Percentiles rank a stretch among this genome's conserved stretches.
Conservation (phyloP, 139 green algal species). For the Micractinium conductrix region DNA sequence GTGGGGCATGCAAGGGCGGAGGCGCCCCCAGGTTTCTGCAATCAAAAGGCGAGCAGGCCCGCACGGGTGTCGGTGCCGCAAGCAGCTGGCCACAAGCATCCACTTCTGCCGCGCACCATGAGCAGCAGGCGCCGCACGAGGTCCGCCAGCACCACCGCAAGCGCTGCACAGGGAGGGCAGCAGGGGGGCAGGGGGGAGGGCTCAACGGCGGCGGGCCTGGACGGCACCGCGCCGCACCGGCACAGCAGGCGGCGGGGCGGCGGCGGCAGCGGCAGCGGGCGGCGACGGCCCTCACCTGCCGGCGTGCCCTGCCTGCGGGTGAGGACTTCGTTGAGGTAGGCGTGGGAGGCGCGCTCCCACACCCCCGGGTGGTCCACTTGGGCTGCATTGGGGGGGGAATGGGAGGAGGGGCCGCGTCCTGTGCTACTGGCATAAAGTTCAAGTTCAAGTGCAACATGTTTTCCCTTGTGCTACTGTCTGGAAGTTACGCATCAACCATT, state of each 20-base stretch:
- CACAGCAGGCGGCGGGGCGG: background rate
- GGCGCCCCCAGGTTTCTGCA: too few species aligned
- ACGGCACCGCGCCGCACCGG: too few species aligned
- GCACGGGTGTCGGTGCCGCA: background rate
- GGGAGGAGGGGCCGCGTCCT: too few species aligned
- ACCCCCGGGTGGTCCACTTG: slow-evolving; percentile 45
- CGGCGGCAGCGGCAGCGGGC: background rate
- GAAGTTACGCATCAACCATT: too few species aligned
- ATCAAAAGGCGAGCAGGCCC: too few species aligned
- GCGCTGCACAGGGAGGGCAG: background rate
- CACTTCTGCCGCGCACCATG: background rate
- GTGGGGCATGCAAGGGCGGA: too few species aligned
- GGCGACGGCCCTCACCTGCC: slow-evolving; percentile 19
- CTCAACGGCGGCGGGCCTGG: background rate
- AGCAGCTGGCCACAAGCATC: too few species aligned
- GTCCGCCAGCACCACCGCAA: slow-evolving; percentile 70
- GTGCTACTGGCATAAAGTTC: too few species aligned
- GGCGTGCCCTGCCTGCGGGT: slow-evolving; percentile 38
- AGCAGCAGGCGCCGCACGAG: slow-evolving; percentile 65
- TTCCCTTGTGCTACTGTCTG: too few species aligned
- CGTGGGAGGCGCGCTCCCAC: slow-evolving; percentile 59
- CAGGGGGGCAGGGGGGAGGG: background rate
- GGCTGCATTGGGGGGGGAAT: background rate
- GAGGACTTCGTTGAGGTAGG: slow-evolving; percentile 74
- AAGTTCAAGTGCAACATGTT: too few species aligned